These are phyloP conservation scores for Trypanosoma vivax DNA, from an alignment of 208 protist genomes.

Conservation along the genomic window DNA sequence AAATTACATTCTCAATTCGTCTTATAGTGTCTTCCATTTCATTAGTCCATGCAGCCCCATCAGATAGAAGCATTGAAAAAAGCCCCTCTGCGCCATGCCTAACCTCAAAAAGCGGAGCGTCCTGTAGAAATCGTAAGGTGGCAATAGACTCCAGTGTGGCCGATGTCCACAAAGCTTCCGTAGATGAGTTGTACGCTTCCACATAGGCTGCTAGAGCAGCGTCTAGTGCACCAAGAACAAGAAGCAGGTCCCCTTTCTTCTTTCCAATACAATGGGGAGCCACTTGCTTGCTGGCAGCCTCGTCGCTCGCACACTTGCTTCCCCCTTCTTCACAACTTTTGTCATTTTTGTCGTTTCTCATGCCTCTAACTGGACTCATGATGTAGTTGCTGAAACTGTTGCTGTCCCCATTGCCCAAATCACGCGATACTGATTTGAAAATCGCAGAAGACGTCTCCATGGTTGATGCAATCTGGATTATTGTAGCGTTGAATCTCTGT, in stretches of 20 bases:
- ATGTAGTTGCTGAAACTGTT: too few relatives aligned
- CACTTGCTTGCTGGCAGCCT: slow-evolving; percentile 17
- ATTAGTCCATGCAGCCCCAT: slow-evolving; percentile 29
- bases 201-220: slow-evolving; percentile 45
- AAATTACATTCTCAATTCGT: slow-evolving; percentile 21
- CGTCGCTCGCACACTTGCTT: neutral
- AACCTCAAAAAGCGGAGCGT: slow-evolving; percentile 26
- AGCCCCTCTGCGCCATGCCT: slow-evolving; percentile 6
- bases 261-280: slow-evolving; percentile 37
- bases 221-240: slow-evolving; percentile 59
- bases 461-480: slow-evolving; percentile 6
- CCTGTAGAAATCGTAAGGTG: slow-evolving; percentile 60
- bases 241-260: slow-evolving; percentile 56
- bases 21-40: slow-evolving; percentile 16
- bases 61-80: slow-evolving; percentile 53
- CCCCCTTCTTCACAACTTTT: neutral
- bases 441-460: neutral
- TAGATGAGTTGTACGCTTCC: slow-evolving; percentile 45
- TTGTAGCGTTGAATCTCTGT: slow-evolving; percentile 10
- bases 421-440: neutral
- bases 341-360: too few relatives aligned
- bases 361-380: too few relatives aligned
- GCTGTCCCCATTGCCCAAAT: neutral
- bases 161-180: slow-evolving; percentile 64
- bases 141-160: slow-evolving; percentile 78